Percentiles rank a stretch among this genome's conserved stretches.
phyloP scores from a whole-genome alignment of 352 stramenopile species.

The Globisporangium parvum region DNA sequence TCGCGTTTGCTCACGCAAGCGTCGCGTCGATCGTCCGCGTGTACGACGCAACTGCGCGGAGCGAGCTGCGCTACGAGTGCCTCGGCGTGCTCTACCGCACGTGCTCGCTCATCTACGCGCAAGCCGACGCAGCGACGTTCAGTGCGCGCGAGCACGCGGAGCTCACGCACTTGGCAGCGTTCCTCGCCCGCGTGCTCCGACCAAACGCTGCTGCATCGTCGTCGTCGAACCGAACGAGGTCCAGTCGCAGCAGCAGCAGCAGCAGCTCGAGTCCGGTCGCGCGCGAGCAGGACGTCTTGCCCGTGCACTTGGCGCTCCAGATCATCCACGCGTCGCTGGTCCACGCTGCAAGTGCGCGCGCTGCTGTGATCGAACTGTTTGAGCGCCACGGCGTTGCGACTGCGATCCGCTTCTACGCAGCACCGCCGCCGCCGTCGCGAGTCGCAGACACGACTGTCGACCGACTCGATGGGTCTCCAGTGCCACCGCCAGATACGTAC shows the following conservation, averaged over 20 bases:
- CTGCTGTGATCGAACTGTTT: conserved; percentile 28
- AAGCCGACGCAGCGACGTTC: conserved; percentile 14
- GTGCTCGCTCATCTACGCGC: conserved; percentile 33
- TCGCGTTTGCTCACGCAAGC: conserved; percentile 34
- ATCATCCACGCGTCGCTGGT: conserved; percentile 35
- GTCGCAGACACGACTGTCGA: neutral
- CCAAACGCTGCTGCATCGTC: conserved; percentile 20
- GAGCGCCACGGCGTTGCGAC: conserved; percentile 48
- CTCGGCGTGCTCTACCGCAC: conserved; percentile 44
- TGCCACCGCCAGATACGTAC: conserved; percentile 12
- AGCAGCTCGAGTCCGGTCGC: neutral
- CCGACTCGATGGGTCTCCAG: neutral
- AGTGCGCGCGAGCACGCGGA: conserved; percentile 24
- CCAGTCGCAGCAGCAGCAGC: neutral
- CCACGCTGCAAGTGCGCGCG: conserved; percentile 12
- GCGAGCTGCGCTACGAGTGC: conserved; percentile 49
- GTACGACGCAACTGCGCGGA: conserved; percentile 43
- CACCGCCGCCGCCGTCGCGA: too few species aligned
- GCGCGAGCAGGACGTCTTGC: conserved; percentile 25
- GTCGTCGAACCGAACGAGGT: neutral
- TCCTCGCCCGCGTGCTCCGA: conserved; percentile 49
- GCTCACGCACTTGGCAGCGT: conserved; percentile 33
- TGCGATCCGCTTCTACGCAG: conserved; percentile 47
- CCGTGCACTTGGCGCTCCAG: conserved; percentile 36
- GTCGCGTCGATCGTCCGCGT: conserved; percentile 44